phyloP scores from a whole-genome alignment of 208 protist genomes.

The Acanthamoeba triangularis region DNA sequence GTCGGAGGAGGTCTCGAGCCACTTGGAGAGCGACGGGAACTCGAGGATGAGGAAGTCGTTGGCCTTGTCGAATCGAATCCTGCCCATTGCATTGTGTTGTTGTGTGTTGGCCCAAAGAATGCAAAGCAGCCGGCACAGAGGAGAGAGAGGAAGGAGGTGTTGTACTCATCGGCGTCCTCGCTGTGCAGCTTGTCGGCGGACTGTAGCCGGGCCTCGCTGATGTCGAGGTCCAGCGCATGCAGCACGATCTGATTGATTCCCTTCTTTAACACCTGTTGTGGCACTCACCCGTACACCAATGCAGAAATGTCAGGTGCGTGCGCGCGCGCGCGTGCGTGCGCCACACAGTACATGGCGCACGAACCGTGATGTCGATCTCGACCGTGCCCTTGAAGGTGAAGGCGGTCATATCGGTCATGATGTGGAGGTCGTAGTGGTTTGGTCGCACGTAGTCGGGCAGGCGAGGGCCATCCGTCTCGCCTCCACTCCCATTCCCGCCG shows the following conservation, averaged over 20 bases:
- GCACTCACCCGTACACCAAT: neutral
- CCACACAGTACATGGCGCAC: neutral
- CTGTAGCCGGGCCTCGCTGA: slow-evolving; percentile 71
- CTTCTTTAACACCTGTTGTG: neutral
- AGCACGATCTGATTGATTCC: slow-evolving; percentile 78
- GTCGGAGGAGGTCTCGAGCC: neutral
- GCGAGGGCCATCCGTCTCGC: neutral
- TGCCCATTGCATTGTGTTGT: neutral
- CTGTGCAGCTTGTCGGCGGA: slow-evolving; percentile 72
- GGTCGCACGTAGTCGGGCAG: neutral
- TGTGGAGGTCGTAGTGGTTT: slow-evolving; percentile 12
- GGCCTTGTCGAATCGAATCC: neutral
- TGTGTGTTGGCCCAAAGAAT: too few relatives aligned
- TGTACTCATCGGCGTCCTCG: slow-evolving; percentile 80
- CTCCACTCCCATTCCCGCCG: neutral
- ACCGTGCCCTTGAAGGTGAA: neutral
- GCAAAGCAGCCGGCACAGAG: too few relatives aligned
- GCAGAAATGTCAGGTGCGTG: neutral
- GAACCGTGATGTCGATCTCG: slow-evolving; percentile 15
- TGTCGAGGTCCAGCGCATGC: slow-evolving; percentile 82
- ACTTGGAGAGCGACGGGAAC: slow-evolving; percentile 13
- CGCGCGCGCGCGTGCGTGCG: neutral
- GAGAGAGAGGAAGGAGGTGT: neutral
- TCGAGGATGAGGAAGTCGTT: slow-evolving; percentile 17
- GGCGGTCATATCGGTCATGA: slow-evolving; percentile 10